These are phyloP conservation scores for Lanzia echinophila DNA, from an alignment of 2,329 filamentous ascomycete species.

Conservation along the genomic window DNA sequence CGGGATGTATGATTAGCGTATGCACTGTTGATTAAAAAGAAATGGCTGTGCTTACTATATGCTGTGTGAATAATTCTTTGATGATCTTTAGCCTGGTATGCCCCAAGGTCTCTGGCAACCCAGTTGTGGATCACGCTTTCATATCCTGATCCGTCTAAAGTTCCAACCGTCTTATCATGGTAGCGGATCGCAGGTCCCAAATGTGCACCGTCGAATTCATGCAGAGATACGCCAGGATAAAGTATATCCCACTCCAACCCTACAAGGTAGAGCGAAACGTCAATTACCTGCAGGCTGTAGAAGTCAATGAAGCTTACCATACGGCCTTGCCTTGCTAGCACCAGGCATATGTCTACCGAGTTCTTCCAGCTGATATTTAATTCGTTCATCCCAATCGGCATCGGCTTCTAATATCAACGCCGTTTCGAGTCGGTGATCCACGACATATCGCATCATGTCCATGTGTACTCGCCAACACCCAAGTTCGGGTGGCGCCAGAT, in stretches of 20 bases:
- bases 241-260: not conserved
- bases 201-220: not conserved
- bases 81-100: not conserved
- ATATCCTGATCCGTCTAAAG: no score
- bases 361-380: conserved; percentile 1
- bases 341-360: not conserved
- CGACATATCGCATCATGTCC: conserved; percentile 4
- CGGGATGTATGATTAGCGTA: not conserved
- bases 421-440: conserved; percentile 1
- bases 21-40: not conserved
- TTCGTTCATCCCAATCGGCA: conserved; percentile 1
- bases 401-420: conserved; percentile 1
- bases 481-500: not conserved
- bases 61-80: not conserved
- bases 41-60: not conserved
- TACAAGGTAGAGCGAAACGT: not conserved
- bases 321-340: not conserved
- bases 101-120: not conserved
- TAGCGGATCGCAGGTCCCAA: not conserved
- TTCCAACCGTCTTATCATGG: no score
- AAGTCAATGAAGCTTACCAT: not conserved
- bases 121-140: not conserved
- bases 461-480: conserved; percentile 1
- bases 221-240: not conserved
- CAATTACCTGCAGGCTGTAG: not conserved